Evolutionary conservation across 768 basidiomycete species (phyloP).

Genomic region (Lactifluus pinguis): DNA sequence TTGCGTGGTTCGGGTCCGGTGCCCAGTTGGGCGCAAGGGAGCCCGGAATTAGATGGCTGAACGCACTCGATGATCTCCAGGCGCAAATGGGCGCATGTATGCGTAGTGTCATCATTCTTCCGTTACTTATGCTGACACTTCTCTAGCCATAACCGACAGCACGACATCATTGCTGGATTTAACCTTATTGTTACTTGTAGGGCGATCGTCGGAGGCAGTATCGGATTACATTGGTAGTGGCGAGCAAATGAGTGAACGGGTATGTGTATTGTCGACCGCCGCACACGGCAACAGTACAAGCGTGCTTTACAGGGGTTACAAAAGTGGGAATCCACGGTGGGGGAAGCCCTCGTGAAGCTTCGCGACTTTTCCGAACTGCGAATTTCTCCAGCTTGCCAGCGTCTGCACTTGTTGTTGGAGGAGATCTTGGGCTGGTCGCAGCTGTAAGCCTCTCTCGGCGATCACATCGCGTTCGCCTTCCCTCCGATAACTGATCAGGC

Average conservation of each 20-base stretch:
- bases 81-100: slow-evolving; percentile 52
- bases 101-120: slow-evolving; percentile 33
- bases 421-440: slow-evolving; percentile 73
- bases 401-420: slow-evolving; percentile 64
- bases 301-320: slow-evolving; percentile 50
- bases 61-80: slow-evolving; percentile 45
- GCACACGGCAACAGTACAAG: neutral
- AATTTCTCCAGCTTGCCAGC: slow-evolving; percentile 65
- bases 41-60: slow-evolving; percentile 65
- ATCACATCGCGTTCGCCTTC: slow-evolving; percentile 7
- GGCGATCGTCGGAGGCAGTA: slow-evolving; percentile 61
- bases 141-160: slow-evolving; percentile 35
- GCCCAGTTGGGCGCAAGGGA: slow-evolving; percentile 58
- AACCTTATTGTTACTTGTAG: slow-evolving; percentile 60
- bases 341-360: slow-evolving; percentile 59
- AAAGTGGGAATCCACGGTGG: slow-evolving; percentile 73
- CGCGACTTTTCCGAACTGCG: slow-evolving; percentile 67
- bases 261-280: slow-evolving; percentile 27
- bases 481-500: slow-evolving; percentile 32
- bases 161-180: slow-evolving; percentile 62
- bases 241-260: slow-evolving; percentile 77
- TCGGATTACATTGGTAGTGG: slow-evolving; percentile 67
- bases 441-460: slow-evolving; percentile 40
- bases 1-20: slow-evolving; percentile 65
- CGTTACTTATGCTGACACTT: neutral